phyloP scores from a whole-genome alignment of 176 grass and related monocot species.

The Musa schizocarpa region DNA sequence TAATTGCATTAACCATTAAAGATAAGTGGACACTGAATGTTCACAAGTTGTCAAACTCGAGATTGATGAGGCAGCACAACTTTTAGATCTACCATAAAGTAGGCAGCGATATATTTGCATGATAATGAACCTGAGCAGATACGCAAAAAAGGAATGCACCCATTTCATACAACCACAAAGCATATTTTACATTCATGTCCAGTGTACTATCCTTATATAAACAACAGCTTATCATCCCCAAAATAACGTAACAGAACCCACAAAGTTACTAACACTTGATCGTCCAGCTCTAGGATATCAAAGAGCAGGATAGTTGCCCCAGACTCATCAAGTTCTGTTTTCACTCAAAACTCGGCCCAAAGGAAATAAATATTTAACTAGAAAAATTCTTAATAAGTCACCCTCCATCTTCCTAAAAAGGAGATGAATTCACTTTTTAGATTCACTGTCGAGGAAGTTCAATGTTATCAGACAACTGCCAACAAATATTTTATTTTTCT shows the following conservation, averaged over 20 bases:
- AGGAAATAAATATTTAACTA: too few species aligned
- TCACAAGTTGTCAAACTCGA: background rate
- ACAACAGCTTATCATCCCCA: background rate
- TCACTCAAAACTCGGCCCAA: too few species aligned
- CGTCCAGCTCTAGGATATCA: background rate
- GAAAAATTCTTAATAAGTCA: too few species aligned
- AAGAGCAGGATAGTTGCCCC: background rate
- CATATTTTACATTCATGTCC: background rate
- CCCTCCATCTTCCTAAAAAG: too few species aligned
- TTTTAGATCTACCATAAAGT: background rate
- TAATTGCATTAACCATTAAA: constrained; percentile 1
- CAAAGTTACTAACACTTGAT: too few species aligned
- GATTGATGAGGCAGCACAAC: background rate
- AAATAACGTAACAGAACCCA: too few species aligned
- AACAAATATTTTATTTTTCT: too few species aligned
- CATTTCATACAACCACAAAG: background rate
- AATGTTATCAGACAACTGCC: too few species aligned
- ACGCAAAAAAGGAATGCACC: background rate
- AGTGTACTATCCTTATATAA: background rate
- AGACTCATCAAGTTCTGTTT: background rate
- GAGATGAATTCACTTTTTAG: too few species aligned
- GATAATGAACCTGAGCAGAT: background rate
- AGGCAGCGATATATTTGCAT: background rate
- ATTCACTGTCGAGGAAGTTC: too few species aligned
- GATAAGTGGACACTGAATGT: background rate